Base-by-base conservation (phyloP, 2,329 filamentous ascomycete genomes). In the Huntiella decipiens region DNA sequence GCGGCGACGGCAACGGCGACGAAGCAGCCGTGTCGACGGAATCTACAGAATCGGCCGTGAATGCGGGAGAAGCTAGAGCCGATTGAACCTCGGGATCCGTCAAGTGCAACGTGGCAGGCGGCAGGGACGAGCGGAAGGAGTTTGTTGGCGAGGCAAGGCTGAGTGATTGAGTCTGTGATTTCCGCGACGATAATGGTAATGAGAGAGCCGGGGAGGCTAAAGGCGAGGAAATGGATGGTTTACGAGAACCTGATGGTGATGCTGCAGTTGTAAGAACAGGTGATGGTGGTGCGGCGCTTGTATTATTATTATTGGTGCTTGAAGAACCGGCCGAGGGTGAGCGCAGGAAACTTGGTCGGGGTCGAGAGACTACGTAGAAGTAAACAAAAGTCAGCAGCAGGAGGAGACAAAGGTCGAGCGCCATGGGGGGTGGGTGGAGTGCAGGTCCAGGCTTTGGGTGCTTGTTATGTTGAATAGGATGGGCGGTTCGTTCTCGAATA, bases 11-110 rank as follows among this genome's bases (percentile, higher is more conserved):
- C 12, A 34, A 22, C 40, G 40, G 33, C 15, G 40, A 43, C 31
- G 31, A 33, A 12, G 31, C 28, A 43, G 28, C 33, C 11, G n/a
- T 17, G 16, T 31, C 33, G 1, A 36, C 34, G 34, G 34, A 16
- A 5, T 36, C 12, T n/a, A 36, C 12, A 36, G 12, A n/a, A 16
- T 36, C 34, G 7, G 12, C 15, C 12, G 12, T 36, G 12, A 16
- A n/a, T 12, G 34, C 34, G 34, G 34, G 22, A 28, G 22, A 28
- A 28, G 40, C 60, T 61, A 50, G 55, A 56, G 47, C 53, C 50
- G 36, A 52, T 50, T 46, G 54, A 51, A 56, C 51, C 57, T 60
- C 62, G 54, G 37, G 28, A 17, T 31, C 22, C 12, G 34, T n/a
- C 12, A n/a, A 16, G 15, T n/a, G 34, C 34, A 36, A 41, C n/a